phyloP scores from a whole-genome alignment of 2,329 filamentous ascomycete species.

The Pyrenochaeta sp. region DNA sequence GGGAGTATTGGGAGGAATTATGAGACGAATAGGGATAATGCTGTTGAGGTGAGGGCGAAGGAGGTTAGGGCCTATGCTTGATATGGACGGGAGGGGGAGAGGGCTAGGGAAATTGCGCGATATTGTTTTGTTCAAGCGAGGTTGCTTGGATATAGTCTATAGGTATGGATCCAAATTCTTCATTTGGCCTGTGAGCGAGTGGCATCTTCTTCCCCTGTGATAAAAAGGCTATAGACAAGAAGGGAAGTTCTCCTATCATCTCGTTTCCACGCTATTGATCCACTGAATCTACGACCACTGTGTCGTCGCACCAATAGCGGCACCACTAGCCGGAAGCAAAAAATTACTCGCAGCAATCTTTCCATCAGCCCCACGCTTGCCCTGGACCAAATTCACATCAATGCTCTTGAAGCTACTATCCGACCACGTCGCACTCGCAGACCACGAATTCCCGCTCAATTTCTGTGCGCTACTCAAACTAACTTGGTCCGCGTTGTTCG shows the following conservation, averaged over 20 bases:
- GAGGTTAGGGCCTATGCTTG: constrained; percentile 1
- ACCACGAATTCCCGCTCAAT: constrained; percentile 56
- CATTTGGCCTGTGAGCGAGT: too few relatives aligned
- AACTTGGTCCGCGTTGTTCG: constrained; percentile 26
- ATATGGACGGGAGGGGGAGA: too few relatives aligned
- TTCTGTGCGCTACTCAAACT: constrained; percentile 26
- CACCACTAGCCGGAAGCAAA: constrained; percentile 50
- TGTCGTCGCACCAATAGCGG: constrained; percentile 54
- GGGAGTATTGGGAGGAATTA: constrained; percentile 11
- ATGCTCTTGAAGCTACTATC: constrained; percentile 53
- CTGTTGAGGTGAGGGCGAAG: constrained; percentile 1
- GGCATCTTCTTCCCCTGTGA: too few relatives aligned
- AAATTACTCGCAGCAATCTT: constrained; percentile 55
- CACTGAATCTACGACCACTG: constrained; percentile 12
- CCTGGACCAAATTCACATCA: constrained; percentile 47
- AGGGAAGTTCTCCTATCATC: too few relatives aligned
- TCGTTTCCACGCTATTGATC: too few relatives aligned
- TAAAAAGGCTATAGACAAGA: too few relatives aligned
- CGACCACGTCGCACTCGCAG: constrained; percentile 49
- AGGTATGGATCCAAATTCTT: too few relatives aligned
- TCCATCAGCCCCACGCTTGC: constrained; percentile 50
- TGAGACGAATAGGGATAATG: constrained; percentile 10
- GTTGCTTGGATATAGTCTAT: too few relatives aligned
- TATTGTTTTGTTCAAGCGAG: too few relatives aligned
- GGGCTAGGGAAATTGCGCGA: too few relatives aligned